Conservation (phyloP, 345 rosid species). For the Rhizophora apiculata region DNA sequence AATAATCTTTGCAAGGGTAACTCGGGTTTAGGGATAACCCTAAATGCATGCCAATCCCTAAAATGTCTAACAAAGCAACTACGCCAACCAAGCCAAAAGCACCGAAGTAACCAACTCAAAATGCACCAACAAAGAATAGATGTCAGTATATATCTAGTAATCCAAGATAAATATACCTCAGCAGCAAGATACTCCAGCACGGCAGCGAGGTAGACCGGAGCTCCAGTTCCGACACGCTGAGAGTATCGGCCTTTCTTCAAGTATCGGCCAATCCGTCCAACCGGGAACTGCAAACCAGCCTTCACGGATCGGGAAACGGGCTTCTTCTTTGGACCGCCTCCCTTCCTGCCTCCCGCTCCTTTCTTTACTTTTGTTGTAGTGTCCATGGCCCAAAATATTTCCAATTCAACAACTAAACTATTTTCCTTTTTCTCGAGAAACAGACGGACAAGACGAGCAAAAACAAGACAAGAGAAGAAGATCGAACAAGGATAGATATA, state of each 20-base stretch:
- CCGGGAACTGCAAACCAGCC: slow-evolving; percentile 42
- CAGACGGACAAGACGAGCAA: background rate
- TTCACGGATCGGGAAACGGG: slow-evolving; percentile 33
- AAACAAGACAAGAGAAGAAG: background rate
- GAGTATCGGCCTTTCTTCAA: slow-evolving; percentile 44
- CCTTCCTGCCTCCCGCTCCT: slow-evolving; percentile 42
- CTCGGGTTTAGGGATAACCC: too few species aligned
- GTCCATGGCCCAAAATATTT: slow-evolving; percentile 16
- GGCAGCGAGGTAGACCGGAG: slow-evolving; percentile 43
- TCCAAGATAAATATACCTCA: slow-evolving; percentile 19
- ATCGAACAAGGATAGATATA: background rate
- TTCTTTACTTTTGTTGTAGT: slow-evolving; percentile 31
- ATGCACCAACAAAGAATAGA: too few species aligned
- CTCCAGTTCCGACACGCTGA: slow-evolving; percentile 37
- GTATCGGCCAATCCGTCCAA: slow-evolving; percentile 37
- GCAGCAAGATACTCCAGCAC: slow-evolving; percentile 46
- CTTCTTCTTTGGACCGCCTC: slow-evolving; percentile 46
- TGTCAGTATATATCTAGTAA: too few species aligned
- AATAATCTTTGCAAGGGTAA: too few species aligned
- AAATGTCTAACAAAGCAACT: too few species aligned
- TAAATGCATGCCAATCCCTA: too few species aligned
- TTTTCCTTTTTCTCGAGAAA: background rate
- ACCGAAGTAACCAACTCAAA: background rate
- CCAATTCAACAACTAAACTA: background rate
- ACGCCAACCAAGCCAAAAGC: too few species aligned